phyloP scores from a whole-genome alignment of 1,139 yeast species.

The Candida tropicalis region DNA sequence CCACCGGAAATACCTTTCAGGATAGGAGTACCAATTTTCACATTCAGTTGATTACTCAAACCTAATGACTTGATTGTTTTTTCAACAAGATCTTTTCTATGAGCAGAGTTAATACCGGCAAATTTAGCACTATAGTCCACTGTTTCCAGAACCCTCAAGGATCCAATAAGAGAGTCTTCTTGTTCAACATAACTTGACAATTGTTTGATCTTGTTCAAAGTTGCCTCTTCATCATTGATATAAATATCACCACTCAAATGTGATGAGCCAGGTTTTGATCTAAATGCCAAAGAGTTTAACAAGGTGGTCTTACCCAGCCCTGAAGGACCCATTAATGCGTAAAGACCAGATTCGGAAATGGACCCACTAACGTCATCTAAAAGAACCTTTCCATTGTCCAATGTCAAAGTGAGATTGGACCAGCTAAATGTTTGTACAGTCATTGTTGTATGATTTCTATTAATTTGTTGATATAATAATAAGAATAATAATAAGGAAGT shows the following conservation, averaged over 20 bases:
- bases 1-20: conserved; percentile 28
- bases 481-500: too few relatives aligned
- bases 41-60: conserved; percentile 20
- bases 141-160: conserved; percentile 27
- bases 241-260: conserved; percentile 16
- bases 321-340: conserved; percentile 30
- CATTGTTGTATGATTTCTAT: neutral
- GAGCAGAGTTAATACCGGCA: conserved; percentile 13
- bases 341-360: conserved; percentile 27
- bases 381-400: conserved; percentile 49
- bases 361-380: conserved; percentile 25
- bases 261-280: conserved; percentile 16
- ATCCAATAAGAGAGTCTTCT: conserved; percentile 28
- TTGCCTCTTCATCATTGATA: conserved; percentile 14
- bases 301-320: conserved; percentile 29
- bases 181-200: conserved; percentile 29
- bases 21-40: conserved; percentile 25
- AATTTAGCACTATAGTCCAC: conserved; percentile 25
- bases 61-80: conserved; percentile 23
- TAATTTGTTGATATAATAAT: too few relatives aligned
- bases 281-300: conserved; percentile 22
- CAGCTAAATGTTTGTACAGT: conserved; percentile 8
- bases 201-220: conserved; percentile 14
- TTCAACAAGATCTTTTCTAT: conserved; percentile 20
- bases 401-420: conserved; percentile 11